phyloP scores from a whole-genome alignment of 768 basidiomycete species.

The Rhizopogon vulgaris region DNA sequence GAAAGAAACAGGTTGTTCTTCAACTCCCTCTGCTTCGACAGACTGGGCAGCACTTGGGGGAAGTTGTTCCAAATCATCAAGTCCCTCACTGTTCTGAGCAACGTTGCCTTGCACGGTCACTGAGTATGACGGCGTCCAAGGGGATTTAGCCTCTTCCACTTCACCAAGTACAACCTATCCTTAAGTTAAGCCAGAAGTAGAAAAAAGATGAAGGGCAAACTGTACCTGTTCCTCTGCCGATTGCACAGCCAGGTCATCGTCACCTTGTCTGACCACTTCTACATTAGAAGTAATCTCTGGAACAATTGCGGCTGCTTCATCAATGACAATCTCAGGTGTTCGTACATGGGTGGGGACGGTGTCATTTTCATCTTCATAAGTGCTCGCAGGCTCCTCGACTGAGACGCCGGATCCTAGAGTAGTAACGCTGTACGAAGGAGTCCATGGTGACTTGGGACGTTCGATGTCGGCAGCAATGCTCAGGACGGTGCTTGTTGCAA shows the following conservation, averaged over 20 bases:
- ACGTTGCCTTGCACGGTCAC: conserved; percentile 35
- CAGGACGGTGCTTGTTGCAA: neutral
- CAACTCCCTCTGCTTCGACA: neutral
- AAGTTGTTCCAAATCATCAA: conserved; percentile 6
- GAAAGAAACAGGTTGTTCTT: neutral
- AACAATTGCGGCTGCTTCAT: neutral
- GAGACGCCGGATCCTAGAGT: conserved; percentile 31
- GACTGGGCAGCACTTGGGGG: neutral
- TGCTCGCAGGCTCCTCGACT: conserved; percentile 6
- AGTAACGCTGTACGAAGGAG: conserved; percentile 47
- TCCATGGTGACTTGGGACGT: conserved; percentile 46
- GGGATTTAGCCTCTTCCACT: conserved; percentile 7
- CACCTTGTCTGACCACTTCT: neutral
- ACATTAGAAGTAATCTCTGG: neutral
- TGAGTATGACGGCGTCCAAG: conserved; percentile 38
- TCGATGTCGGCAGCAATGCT: conserved; percentile 22
- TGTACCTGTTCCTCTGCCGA: neutral
- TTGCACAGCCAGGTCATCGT: neutral
- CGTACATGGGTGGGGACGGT: neutral
- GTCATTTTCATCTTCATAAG: neutral
- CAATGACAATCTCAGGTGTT: neutral
- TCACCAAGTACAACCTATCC: neutral
- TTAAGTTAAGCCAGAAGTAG: neutral
- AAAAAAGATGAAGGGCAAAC: neutral
- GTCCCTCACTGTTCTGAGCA: conserved; percentile 4